These are phyloP conservation scores for Penicillium lagena DNA, from an alignment of 495 filamentous ascomycete genomes.

Conservation along the genomic window DNA sequence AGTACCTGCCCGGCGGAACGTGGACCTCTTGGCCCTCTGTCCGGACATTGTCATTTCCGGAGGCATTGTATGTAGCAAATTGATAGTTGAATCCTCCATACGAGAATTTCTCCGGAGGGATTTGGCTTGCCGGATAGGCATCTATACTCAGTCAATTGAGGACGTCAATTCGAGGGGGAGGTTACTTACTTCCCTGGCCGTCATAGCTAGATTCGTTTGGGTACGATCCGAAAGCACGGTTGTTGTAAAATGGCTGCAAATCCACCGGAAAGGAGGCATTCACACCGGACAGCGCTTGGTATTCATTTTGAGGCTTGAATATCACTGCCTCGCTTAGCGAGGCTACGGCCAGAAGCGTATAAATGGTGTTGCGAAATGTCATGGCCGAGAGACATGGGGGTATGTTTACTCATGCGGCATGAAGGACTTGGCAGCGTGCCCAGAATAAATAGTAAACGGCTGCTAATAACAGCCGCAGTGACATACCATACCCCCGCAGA, in stretches of 20 bases:
- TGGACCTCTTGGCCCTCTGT: constrained; percentile 33
- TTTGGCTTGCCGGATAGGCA: constrained; percentile 36
- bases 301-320: constrained; percentile 21
- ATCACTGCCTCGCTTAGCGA: constrained; percentile 1
- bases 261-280: constrained; percentile 18
- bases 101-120: constrained; percentile 31
- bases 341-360: neutral
- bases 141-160: constrained; percentile 9
- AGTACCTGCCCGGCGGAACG: constrained; percentile 26
- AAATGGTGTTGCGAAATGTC: neutral
- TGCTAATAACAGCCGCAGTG: neutral
- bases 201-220: constrained; percentile 39
- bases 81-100: constrained; percentile 38
- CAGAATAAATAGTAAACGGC: too few relatives aligned
- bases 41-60: constrained; percentile 38
- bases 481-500: constrained; percentile 14
- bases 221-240: constrained; percentile 35
- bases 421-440: too few relatives aligned
- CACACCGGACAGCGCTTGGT: neutral
- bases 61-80: constrained; percentile 40
- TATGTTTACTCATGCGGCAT: too few relatives aligned
- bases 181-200: constrained; percentile 17
- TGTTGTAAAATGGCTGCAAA: constrained; percentile 32
- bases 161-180: neutral
- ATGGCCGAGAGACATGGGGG: too few relatives aligned